Base-by-base conservation (phyloP, 2,329 filamentous ascomycete species). In the Botrytis fragariae region DNA sequence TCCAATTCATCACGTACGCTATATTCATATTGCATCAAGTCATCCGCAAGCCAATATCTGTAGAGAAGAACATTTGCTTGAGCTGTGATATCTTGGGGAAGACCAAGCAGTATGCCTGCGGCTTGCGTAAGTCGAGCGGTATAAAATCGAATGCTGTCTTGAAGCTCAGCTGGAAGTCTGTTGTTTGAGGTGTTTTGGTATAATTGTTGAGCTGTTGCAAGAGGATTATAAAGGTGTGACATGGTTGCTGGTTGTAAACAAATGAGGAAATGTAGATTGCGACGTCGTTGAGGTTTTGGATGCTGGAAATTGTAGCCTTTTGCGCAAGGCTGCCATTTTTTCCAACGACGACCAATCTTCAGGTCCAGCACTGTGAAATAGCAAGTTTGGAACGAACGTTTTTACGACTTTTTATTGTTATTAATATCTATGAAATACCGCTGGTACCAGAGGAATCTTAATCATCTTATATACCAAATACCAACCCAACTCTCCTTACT, bases 41-140 rank as follows among this genome's bases (percentile, higher is more conserved):
- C 88, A 80, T 84, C 79, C 4, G 80, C 76, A 4, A 94, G 84
- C 91, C 93, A 97, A 83, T 94, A 96, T 22, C 95, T 89, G 69
- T 92, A 91, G 48, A 97, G 89, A 0, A 96, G 83, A 59, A 98
- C 90, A 79, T 95, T 93, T 4, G 95, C 93, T 79, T 94, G 93
- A 7, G 94, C 93, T 57, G 96, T 93, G 57, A 93, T 89, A 77
- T 94, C 93, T 81, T 97, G 94, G 10, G 94, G 93, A 57, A 98
- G 86, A 65, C 93, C 89, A 4, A 99, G 87, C 29, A 98, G 88
- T 69, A 97, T 87, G 44, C 93, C 93, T 18, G 93, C 92, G 35
- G 91, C 90, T 82, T 96, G 93, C 4, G 92, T 93, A 61, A 95
- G 87, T 77, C 88, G 88, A 80, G 92, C 90, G 51, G 91, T 91